Conservation (phyloP, 2,329 filamentous ascomycete genomes). For the Zasmidium citrigriseum region DNA sequence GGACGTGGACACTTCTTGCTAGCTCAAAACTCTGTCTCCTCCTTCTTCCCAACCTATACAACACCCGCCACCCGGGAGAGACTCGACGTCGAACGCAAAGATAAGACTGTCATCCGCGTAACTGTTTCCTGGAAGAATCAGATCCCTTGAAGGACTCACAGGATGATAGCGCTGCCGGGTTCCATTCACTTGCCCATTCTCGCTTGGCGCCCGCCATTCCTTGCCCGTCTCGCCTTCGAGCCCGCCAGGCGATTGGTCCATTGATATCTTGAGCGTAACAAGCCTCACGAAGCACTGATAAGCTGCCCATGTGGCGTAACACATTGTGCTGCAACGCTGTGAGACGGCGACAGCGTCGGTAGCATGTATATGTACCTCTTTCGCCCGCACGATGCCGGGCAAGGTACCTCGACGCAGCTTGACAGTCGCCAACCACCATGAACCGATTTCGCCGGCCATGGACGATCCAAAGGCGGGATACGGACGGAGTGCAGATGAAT, state of each 20-base stretch:
- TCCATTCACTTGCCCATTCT: background rate
- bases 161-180: background rate
- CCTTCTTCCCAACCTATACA: no score
- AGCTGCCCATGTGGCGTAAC: background rate
- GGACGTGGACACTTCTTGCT: no score
- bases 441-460: conserved; percentile 29
- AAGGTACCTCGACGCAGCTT: background rate
- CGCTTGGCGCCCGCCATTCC: background rate
- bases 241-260: background rate
- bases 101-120: no score
- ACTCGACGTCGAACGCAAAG: no score
- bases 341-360: background rate
- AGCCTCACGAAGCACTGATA: conserved; percentile 2
- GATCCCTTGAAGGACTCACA: no score
- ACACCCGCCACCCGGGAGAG: no score
- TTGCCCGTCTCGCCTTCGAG: background rate
- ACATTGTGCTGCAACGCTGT: background rate
- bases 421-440: conserved; percentile 25
- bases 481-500: conserved; percentile 29
- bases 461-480: conserved; percentile 26
- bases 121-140: no score
- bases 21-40: no score
- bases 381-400: background rate
- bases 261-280: background rate
- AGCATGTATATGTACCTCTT: background rate